These are phyloP conservation scores for Nakaseomyces kungkrabaensis DNA, from an alignment of 1,139 yeast species.

Conservation along the genomic window DNA sequence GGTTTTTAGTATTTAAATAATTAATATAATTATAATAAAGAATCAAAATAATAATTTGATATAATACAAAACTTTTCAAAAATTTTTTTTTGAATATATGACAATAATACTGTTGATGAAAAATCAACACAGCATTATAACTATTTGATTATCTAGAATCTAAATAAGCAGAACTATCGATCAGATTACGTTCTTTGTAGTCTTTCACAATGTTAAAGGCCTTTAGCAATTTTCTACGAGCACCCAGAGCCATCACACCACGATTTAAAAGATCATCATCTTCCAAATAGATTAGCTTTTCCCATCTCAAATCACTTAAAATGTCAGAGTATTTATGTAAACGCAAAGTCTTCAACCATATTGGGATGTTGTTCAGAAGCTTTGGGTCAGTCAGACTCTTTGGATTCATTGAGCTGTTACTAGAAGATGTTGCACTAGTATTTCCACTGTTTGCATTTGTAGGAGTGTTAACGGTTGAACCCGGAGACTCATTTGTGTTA, in stretches of 20 bases:
- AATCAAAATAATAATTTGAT: background rate
- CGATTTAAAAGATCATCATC: conserved; percentile 62
- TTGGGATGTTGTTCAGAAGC: conserved; percentile 69
- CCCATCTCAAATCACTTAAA: conserved; percentile 68
- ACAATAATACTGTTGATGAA: background rate
- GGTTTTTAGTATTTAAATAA: background rate
- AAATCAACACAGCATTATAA: background rate
- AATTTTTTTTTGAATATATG: background rate
- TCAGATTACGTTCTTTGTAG: conserved; percentile 30
- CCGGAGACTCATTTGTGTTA: conserved; percentile 9
- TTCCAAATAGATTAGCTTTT: conserved; percentile 57
- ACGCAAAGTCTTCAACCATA: conserved; percentile 83
- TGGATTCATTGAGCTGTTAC: conserved; percentile 43
- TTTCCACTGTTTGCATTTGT: conserved; percentile 3
- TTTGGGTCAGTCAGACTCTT: conserved; percentile 55
- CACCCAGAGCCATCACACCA: conserved; percentile 92
- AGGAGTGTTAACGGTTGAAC: conserved; percentile 5
- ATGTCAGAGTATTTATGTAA: conserved; percentile 90
- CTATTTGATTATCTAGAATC: conserved; percentile 1
- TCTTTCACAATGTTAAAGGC: conserved; percentile 77
- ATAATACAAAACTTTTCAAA: background rate
- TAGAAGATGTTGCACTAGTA: conserved; percentile 20
- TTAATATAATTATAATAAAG: background rate
- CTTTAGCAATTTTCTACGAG: conserved; percentile 82
- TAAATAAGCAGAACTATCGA: conserved; percentile 23